Evolutionary conservation across 192 early-diverging fungal species (phyloP).

Genomic region (Gryganskiella cystojenkinii): DNA sequence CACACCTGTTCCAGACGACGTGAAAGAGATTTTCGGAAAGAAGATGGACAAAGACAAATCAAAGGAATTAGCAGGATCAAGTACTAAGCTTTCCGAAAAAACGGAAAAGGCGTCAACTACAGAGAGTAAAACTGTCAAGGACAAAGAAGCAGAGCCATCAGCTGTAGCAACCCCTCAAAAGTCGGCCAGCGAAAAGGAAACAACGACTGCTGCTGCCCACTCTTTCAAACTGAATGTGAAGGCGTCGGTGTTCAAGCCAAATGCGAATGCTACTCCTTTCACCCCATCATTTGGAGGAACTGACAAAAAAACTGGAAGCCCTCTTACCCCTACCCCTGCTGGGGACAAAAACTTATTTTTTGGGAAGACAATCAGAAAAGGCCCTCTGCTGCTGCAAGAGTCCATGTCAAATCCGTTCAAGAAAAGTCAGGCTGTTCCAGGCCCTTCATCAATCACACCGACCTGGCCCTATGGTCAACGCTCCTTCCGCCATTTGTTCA

Average conservation of each 20-base stretch:
- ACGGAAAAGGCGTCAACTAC: constrained; percentile 1
- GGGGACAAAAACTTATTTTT: constrained; percentile 38
- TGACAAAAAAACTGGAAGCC: constrained; percentile 23
- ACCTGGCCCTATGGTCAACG: constrained; percentile 67
- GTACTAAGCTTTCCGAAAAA: constrained; percentile 17
- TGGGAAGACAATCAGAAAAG: constrained; percentile 35
- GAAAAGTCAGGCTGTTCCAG: constrained; percentile 46
- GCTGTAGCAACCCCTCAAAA: too few species aligned
- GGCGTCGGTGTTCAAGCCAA: constrained; percentile 83
- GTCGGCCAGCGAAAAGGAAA: constrained; percentile 24
- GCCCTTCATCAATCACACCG: constrained; percentile 54
- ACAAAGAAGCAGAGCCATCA: too few species aligned
- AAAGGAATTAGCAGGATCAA: neutral
- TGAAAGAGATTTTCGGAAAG: constrained; percentile 79
- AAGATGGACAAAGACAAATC: constrained; percentile 44
- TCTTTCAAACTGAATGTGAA: constrained; percentile 79
- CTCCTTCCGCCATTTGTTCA: constrained; percentile 64
- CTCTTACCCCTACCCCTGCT: neutral
- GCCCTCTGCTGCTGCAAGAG: constrained; percentile 39
- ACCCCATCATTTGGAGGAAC: constrained; percentile 66
- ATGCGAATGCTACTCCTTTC: constrained; percentile 73
- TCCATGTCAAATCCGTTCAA: constrained; percentile 59
- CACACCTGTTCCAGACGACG: constrained; percentile 83
- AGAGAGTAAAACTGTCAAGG: too few species aligned
- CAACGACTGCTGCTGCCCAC: constrained; percentile 1